Conservation (phyloP, 116 monocot species). For the Phalaenopsis hybrid region DNA sequence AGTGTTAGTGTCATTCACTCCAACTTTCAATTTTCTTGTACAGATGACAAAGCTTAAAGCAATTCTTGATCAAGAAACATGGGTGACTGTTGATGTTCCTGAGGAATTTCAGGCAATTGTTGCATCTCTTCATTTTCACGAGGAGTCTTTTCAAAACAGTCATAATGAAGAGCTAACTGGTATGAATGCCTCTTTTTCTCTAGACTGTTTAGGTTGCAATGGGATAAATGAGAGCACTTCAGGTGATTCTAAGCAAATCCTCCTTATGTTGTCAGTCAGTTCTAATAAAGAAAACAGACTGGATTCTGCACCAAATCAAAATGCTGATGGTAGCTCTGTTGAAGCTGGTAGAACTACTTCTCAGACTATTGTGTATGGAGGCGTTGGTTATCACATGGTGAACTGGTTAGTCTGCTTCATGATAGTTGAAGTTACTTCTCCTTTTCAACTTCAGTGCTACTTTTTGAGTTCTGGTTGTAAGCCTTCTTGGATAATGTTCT, state of each 20-base stretch:
- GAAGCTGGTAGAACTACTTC: conserved; percentile 39
- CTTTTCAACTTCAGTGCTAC: neutral
- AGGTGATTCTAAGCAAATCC: conserved; percentile 19
- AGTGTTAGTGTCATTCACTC: conserved; percentile 3
- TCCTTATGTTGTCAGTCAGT: conserved; percentile 4
- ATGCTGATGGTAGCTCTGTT: conserved; percentile 25
- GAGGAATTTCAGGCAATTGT: conserved; percentile 90
- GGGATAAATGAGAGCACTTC: conserved; percentile 15
- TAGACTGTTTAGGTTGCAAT: conserved; percentile 17
- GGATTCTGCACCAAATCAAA: conserved; percentile 19
- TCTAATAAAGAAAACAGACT: conserved; percentile 27
- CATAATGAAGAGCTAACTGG: conserved; percentile 10
- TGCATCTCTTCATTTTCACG: conserved; percentile 52
- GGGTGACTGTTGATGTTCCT: conserved; percentile 88
- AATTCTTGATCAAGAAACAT: conserved; percentile 98
- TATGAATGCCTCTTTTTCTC: conserved; percentile 14
- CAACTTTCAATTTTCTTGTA: conserved; percentile 5
- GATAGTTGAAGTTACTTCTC: neutral
- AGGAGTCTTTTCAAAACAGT: conserved; percentile 11
- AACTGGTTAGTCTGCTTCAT: conserved; percentile 84
- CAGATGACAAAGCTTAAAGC: conserved; percentile 96
- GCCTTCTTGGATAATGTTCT: neutral
- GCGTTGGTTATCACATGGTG: conserved; percentile 99
- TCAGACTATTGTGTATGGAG: conserved; percentile 61
- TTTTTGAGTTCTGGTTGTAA: neutral